phyloP scores from a whole-genome alignment of 169 alveolate genomes.

The Cyclospora cayetanensis region DNA sequence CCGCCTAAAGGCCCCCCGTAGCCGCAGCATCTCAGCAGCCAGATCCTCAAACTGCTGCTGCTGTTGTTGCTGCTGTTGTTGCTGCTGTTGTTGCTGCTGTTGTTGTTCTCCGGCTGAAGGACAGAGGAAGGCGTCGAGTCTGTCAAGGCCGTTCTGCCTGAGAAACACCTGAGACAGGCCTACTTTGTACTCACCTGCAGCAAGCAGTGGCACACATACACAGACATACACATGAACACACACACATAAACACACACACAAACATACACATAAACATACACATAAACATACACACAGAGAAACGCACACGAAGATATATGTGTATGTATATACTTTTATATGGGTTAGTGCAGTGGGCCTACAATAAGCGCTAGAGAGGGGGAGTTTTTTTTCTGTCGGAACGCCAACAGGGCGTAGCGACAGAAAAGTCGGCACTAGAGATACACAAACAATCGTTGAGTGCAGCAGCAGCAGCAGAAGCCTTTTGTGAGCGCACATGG shows the following conservation, averaged over 20 bases:
- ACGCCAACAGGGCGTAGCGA: too few relatives aligned
- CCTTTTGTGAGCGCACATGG: not conserved
- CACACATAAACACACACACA: too few relatives aligned
- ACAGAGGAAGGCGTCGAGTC: not conserved
- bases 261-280: too few relatives aligned
- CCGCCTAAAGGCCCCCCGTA: not conserved
- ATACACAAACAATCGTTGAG: too few relatives aligned
- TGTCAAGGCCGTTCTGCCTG: not conserved
- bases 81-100: not conserved
- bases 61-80: not conserved
- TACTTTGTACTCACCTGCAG: not conserved
- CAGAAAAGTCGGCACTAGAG: too few relatives aligned
- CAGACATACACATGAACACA: too few relatives aligned
- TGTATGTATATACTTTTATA: too few relatives aligned
- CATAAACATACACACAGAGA: too few relatives aligned
- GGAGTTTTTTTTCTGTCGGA: too few relatives aligned
- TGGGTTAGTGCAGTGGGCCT: too few relatives aligned
- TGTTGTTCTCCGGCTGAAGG: not conserved
- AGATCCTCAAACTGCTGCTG: not conserved
- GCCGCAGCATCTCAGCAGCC: constrained; percentile 5
- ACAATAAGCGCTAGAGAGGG: too few relatives aligned
- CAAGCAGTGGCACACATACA: not conserved
- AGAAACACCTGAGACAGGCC: not conserved
- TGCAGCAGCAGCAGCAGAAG: not conserved
- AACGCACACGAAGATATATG: too few relatives aligned